A percentile compares a stretch with the other conserved stretches of the same genome.
Evolutionary conservation across 73 alveolate genomes (phyloP).

Genomic region (Urostyla sp.): DNA sequence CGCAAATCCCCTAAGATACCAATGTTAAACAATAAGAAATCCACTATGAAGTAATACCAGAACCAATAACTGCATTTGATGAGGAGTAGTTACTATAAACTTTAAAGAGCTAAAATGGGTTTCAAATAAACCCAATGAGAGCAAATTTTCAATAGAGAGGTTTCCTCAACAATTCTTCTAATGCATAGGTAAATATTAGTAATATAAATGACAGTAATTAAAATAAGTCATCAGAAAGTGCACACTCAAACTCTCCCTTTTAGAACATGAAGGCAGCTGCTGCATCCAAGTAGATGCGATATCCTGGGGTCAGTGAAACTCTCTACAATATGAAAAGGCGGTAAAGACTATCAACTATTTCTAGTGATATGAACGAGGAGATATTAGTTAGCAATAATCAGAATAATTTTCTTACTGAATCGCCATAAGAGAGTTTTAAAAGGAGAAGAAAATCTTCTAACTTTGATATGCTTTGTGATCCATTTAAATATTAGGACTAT

Average conservation of each 20-base stretch:
- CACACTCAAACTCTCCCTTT: conserved; percentile 47
- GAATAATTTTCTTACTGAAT: too few relatives aligned
- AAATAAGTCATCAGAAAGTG: not conserved
- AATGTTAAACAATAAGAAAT: not conserved
- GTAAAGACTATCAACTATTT: conserved; percentile 40
- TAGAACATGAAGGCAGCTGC: not conserved
- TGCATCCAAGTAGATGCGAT: not conserved
- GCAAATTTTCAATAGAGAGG: not conserved
- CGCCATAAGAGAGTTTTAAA: conserved; percentile 16
- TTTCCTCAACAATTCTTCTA: not conserved
- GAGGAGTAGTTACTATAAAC: conserved; percentile 15
- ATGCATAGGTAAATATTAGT: too few relatives aligned
- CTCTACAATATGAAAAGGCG: conserved; percentile 39
- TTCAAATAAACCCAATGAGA: not conserved
- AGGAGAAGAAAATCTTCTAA: conserved; percentile 56
- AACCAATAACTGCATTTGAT: conserved; percentile 48
- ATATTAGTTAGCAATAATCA: too few relatives aligned
- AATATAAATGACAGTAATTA: not conserved
- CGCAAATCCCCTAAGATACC: not conserved
- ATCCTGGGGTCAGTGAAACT: not conserved
- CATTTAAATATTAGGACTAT: conserved; percentile 33
- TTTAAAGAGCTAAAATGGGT: not conserved
- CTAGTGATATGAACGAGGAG: conserved; percentile 46
- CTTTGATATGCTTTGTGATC: conserved; percentile 50
- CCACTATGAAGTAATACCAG: conserved; percentile 8